A percentile compares a stretch with the other conserved stretches of the same genome.
Conservation (phyloP, 2,329 filamentous ascomycete species). For the Talaromyces albobiverticillius region DNA sequence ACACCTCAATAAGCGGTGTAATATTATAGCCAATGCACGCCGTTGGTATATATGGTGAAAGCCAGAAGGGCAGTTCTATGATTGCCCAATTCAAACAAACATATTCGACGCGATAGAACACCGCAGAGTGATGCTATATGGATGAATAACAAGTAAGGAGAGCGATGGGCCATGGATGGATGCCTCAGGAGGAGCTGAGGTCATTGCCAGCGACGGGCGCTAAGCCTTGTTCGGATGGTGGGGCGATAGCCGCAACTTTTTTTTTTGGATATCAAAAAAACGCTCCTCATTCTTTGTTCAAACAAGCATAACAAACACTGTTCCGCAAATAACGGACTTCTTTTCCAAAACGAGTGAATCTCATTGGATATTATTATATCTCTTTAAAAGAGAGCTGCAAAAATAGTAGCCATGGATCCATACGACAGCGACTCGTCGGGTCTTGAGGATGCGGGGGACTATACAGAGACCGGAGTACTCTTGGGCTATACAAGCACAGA, state of each 20-base stretch:
- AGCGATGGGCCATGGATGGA: no score
- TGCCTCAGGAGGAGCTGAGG: no score
- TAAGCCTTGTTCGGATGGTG: conserved; percentile 2
- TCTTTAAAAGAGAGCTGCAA: background rate
- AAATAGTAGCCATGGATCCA: conserved; percentile 56
- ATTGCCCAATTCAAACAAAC: background rate
- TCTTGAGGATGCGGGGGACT: conserved; percentile 57
- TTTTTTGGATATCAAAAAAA: background rate
- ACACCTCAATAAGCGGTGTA: conserved; percentile 1
- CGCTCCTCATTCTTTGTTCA: background rate
- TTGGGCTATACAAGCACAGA: conserved; percentile 86
- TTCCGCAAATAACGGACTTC: background rate
- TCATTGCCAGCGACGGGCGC: no score
- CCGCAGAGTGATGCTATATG: no score
- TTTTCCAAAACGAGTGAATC: background rate
- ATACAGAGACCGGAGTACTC: conserved; percentile 71
- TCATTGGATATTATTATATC: background rate
- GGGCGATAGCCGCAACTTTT: conserved; percentile 1
- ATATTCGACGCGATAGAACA: no score
- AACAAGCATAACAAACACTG: background rate
- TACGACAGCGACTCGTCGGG: conserved; percentile 87
- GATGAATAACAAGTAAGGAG: no score
- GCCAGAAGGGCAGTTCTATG: background rate
- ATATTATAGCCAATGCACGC: background rate
- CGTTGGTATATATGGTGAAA: background rate